These are phyloP conservation scores for Ceratocystis diversiconidia DNA, from an alignment of 2,329 filamentous ascomycete genomes.

Conservation along the genomic window DNA sequence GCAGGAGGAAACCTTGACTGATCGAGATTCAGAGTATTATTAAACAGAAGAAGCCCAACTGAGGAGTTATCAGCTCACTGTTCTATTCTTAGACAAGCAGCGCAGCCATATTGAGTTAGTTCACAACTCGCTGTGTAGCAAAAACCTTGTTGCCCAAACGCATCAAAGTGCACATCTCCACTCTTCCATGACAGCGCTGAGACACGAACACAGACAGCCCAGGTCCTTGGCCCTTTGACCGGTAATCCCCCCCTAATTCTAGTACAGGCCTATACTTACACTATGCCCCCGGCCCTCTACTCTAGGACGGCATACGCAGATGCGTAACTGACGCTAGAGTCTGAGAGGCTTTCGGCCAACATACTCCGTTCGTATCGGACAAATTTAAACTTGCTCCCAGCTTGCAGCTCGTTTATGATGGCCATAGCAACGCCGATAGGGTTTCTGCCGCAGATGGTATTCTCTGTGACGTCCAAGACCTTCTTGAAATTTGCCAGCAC, in stretches of 20 bases:
- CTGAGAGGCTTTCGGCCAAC: slow-evolving; percentile 48
- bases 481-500: slow-evolving; percentile 54
- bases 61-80: not conserved
- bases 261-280: not conserved
- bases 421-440: slow-evolving; percentile 91
- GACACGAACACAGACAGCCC: not conserved
- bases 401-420: slow-evolving; percentile 52
- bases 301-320: slow-evolving; percentile 58
- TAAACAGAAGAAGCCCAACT: not conserved
- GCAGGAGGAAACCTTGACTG: not conserved
- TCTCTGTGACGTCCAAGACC: slow-evolving; percentile 57
- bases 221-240: no score
- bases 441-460: slow-evolving; percentile 89
- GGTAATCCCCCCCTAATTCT: not conserved
- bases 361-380: slow-evolving; percentile 78
- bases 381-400: slow-evolving; percentile 53
- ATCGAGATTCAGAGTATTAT: not conserved
- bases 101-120: not conserved
- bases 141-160: not conserved
- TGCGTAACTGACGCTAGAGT: slow-evolving; percentile 90
- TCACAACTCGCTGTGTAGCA: slow-evolving; percentile 2
- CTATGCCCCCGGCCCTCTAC: not conserved
- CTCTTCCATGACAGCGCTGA: not conserved
- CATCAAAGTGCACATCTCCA: not conserved
- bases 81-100: not conserved